Evolutionary conservation across 108 stramenopile genomes (phyloP), one percentile per base, ranked within the genome.

Genomic region (Cyclotella choctawhatcheeana): DNA sequence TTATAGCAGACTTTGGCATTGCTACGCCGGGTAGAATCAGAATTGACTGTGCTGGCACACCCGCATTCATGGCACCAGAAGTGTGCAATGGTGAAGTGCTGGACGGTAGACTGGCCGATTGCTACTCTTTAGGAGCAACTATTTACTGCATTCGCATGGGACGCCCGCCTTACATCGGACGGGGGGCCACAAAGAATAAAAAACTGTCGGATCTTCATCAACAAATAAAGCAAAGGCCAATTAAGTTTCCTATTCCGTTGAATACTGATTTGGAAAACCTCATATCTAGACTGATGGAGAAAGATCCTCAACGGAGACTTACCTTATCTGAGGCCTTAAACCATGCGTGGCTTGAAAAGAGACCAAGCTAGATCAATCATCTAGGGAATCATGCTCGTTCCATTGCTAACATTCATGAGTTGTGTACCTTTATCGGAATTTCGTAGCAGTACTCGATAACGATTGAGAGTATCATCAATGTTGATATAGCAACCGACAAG

Each of bases 401-500:
- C 77, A 69, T 83, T 83, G 6, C 82, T 72, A 22, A 78, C 82
- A 64, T 83, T 83, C 14, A 66, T 29, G n/a, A 83, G 40, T 25
- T 66, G 47, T 3, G 26, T 43, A 26, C 35, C n/a, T 5, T 17
- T 12, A 33, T 24, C 25, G 30, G 31, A 24, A 14, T 74, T 31
- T 44, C 69, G 63, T 54, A 88, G 70, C 17, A 86, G 67, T 2
- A 84, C 40, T 24, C 92, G 82, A 73, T 91, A 93, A 2, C 31
- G 62, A 66, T 73, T 88, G 5, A 89, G 12, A 17, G 89, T 93
- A 22, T 93, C 92, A 47, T 88, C 87, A 20, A 89, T 83, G 58
- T 91, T 83, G 0, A 87, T 93, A 55, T 93, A 93, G 26, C 86
- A 85, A 64, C 92, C 92, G 30, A 89, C 77, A 48, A 93, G 86